Conservation (phyloP, 352 stramenopile species). For the Phytophthora foliorum region DNA sequence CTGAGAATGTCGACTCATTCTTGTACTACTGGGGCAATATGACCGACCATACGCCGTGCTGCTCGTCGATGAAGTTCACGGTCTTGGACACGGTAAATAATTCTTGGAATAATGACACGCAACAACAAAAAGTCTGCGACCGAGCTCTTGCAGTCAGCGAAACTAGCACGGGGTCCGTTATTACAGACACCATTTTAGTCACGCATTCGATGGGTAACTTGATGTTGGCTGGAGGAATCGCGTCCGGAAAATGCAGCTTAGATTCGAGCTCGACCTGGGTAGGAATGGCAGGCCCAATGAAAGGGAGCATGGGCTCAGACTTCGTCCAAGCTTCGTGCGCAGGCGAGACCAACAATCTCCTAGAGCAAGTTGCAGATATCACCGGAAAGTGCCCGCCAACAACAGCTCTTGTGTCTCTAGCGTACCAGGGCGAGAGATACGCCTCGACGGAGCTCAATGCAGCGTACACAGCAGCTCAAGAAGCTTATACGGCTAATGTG, state of each 20-base stretch:
- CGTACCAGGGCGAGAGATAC: constrained; percentile 33
- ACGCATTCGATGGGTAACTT: constrained; percentile 30
- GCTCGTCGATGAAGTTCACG: constrained; percentile 26
- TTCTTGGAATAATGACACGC: neutral
- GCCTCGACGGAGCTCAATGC: constrained; percentile 1
- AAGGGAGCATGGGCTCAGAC: constrained; percentile 18
- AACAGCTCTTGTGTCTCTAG: constrained; percentile 14
- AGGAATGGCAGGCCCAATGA: constrained; percentile 31
- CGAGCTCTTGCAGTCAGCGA: constrained; percentile 20
- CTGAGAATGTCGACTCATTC: constrained; percentile 19
- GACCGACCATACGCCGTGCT: constrained; percentile 18
- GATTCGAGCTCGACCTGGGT: constrained; percentile 39
- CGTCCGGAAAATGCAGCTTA: constrained; percentile 26
- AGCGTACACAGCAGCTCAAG: constrained; percentile 26
- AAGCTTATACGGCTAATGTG: constrained; percentile 20
- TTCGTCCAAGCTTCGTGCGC: constrained; percentile 5
- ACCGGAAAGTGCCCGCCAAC: constrained; percentile 3
- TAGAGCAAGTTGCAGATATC: constrained; percentile 12
- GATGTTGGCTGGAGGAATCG: constrained; percentile 27
- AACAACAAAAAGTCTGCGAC: constrained; percentile 26
- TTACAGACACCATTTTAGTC: constrained; percentile 23
- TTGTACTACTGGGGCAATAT: constrained; percentile 23
- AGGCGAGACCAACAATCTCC: neutral
- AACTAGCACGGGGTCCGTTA: constrained; percentile 6
- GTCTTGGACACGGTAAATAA: constrained; percentile 18